phyloP scores from a whole-genome alignment of 768 basidiomycete genomes.

The Boletellus sp. region DNA sequence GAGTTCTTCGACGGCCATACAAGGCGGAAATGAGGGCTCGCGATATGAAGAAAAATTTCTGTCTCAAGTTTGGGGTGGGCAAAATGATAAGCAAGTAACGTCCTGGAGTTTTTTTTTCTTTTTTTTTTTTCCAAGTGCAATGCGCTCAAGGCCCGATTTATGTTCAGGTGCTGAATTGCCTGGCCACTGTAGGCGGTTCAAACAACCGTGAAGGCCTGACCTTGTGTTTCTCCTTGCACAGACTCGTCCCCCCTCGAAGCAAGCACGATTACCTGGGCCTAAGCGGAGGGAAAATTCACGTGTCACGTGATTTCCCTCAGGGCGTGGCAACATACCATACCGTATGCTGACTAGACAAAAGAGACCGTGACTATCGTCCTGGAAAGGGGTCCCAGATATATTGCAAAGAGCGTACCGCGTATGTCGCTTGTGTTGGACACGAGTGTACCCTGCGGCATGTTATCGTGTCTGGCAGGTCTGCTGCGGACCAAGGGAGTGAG shows the following conservation, averaged over 20 bases:
- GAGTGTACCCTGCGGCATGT: not conserved
- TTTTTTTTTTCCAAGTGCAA: not conserved
- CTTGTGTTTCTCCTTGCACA: not conserved
- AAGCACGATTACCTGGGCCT: too few species aligned
- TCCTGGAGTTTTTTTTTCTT: not conserved
- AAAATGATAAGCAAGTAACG: not conserved
- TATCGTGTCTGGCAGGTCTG: not conserved
- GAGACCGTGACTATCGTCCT: not conserved
- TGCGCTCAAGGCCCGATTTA: not conserved
- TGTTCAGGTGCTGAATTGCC: not conserved
- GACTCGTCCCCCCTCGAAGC: too few species aligned
- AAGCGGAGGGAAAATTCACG: not conserved
- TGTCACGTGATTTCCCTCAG: conserved; percentile 10
- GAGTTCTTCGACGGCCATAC: not conserved
- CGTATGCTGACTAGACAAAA: not conserved
- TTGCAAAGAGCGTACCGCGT: conserved; percentile 1
- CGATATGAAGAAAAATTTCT: not conserved
- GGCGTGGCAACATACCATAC: not conserved
- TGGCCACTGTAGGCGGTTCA: not conserved
- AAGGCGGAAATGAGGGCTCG: conserved; percentile 11
- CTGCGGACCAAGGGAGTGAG: not conserved
- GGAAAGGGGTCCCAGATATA: not conserved
- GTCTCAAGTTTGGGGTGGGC: not conserved
- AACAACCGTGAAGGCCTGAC: not conserved
- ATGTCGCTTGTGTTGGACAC: not conserved